A percentile compares a stretch with the other conserved stretches of the same genome.
These are phyloP conservation scores for Verticillium klebahnii DNA, from an alignment of 2,329 filamentous ascomycete species.

Conservation along the genomic window DNA sequence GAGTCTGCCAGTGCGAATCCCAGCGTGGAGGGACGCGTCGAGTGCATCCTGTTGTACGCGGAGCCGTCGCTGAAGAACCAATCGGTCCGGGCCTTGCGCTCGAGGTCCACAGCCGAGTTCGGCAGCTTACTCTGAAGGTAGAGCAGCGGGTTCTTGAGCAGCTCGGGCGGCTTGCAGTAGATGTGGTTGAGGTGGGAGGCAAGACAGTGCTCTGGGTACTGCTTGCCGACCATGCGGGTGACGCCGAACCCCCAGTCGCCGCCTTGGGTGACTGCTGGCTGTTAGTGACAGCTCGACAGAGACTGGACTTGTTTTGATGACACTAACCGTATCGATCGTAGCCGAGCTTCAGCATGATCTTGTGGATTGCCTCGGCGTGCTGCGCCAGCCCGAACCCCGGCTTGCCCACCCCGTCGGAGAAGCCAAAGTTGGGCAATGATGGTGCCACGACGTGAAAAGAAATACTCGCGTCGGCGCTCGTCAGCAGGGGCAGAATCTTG, in stretches of 20 bases:
- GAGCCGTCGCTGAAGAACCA: slow-evolving; percentile 56
- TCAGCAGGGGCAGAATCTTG: slow-evolving; percentile 52
- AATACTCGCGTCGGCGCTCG: slow-evolving; percentile 25
- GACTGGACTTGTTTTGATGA: slow-evolving; percentile 6
- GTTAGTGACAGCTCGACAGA: not conserved
- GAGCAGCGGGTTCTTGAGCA: slow-evolving; percentile 48
- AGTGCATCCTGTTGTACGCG: slow-evolving; percentile 57
- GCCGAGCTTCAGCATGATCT: slow-evolving; percentile 64
- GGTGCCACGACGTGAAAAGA: slow-evolving; percentile 55
- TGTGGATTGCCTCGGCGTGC: slow-evolving; percentile 53
- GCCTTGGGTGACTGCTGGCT: slow-evolving; percentile 47
- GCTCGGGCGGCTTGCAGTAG: slow-evolving; percentile 39
- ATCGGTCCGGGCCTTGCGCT: slow-evolving; percentile 43
- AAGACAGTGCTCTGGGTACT: slow-evolving; percentile 53
- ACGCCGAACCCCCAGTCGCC: slow-evolving; percentile 70
- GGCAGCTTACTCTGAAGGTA: slow-evolving; percentile 53
- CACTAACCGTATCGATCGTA: slow-evolving; percentile 52
- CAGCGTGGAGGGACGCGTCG: slow-evolving; percentile 68
- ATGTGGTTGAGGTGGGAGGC: slow-evolving; percentile 60
- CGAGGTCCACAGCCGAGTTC: slow-evolving; percentile 45
- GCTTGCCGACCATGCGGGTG: slow-evolving; percentile 54
- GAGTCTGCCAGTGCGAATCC: slow-evolving; percentile 66
- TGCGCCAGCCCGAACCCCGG: slow-evolving; percentile 25
- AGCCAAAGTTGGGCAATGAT: slow-evolving; percentile 50
- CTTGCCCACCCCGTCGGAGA: slow-evolving; percentile 34